Base-by-base conservation (phyloP, 495 filamentous ascomycete genomes). In the Aspergillus steynii region DNA sequence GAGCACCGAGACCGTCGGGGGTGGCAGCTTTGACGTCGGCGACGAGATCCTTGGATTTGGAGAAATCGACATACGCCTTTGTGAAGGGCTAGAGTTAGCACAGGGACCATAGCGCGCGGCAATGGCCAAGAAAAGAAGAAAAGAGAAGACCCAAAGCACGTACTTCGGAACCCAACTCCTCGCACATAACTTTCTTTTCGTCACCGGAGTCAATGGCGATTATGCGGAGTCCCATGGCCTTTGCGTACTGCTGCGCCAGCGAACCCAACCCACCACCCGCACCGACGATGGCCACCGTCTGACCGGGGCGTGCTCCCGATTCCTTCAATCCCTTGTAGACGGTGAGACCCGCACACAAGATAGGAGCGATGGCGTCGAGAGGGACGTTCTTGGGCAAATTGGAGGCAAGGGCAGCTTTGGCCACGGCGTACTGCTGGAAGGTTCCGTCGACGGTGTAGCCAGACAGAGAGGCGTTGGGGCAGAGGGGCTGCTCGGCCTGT, bases 301-400 rank as follows among this genome's bases (percentile, higher is more conserved):
- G 85, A 34, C 93, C 93, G 0, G 92, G 85, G 2, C 83, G 76
- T 0, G 80, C 87, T 10, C 85, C 85, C 2, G 90, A 90, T 72
- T 95, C 91, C 77, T 96, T 96, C 53, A 97, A 71, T 14, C 90
- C 93, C 77, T 96, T 96, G 81, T 96, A 97, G 64, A 95, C 92
- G 26, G 93, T 97, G 70, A 97, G 87, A 71, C 92, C 92, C 56
- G 91, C 92, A 70, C 91, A 95, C 12, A 96, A 83, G 51, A 96
- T 85, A 27, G 92, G 92, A 10, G 93, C 84, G 31, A 92, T 80
- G 20, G 83, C 90, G 66, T 93, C 93, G 27, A 96, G 86, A 52
- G 85, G 78, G 51, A 88, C 77, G 3, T 87, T 82, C 67, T 94
- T 88, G 47, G 90, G 90, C 57, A 97, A 86, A 52, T 86, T 85